Conservation (phyloP, 805 yeast genomes). For the Starmerella floricola region DNA sequence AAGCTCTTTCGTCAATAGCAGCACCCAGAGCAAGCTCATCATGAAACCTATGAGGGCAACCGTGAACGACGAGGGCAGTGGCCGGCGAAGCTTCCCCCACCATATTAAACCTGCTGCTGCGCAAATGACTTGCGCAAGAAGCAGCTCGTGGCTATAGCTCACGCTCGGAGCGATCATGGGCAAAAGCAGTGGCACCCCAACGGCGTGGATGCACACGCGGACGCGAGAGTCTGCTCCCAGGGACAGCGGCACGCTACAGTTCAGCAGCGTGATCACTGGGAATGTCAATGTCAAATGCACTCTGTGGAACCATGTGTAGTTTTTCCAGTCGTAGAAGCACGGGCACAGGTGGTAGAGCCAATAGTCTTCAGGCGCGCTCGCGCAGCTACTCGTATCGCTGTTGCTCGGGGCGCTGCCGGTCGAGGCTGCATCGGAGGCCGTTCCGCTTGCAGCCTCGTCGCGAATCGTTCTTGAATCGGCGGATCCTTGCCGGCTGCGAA, state of each 20-base stretch:
- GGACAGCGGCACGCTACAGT: constrained; percentile 11
- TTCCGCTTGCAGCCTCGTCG: too few relatives aligned
- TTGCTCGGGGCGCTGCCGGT: neutral
- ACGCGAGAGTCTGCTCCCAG: neutral
- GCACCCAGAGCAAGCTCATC: constrained; percentile 54
- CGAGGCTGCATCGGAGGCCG: neutral
- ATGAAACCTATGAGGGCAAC: constrained; percentile 44
- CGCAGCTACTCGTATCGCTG: neutral
- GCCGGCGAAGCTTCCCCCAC: constrained; percentile 9
- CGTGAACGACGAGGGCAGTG: constrained; percentile 9
- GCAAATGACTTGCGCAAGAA: neutral
- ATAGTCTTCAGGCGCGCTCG: neutral
- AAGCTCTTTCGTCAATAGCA: constrained; percentile 57
- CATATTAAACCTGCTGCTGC: constrained; percentile 2
- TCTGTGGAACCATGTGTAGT: constrained; percentile 2
- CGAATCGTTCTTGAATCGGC: too few relatives aligned
- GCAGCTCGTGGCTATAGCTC: neutral
- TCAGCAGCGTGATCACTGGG: constrained; percentile 7
- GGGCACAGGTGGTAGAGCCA: constrained; percentile 7
- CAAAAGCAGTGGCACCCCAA: constrained; percentile 8
- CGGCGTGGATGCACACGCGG: constrained; percentile 7
- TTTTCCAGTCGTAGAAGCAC: constrained; percentile 3
- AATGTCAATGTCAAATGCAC: neutral
- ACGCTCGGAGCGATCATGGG: constrained; percentile 9
- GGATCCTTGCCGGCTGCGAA: neutral